phyloP scores from a whole-genome alignment of 441 rosid genomes.

The Hura crepitans region DNA sequence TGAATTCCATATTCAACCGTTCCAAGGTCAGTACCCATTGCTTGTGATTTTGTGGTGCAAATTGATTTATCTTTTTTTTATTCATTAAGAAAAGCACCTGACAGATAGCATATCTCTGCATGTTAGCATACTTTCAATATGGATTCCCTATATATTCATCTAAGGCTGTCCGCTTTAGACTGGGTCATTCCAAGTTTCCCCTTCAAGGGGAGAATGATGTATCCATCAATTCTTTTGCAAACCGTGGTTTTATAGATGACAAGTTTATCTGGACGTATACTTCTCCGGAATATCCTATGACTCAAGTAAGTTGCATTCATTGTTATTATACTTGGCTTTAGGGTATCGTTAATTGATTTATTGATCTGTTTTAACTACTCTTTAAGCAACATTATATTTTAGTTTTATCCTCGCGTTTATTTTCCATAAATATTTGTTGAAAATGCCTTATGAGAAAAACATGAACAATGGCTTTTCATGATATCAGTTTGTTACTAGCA shows the following conservation, averaged over 20 bases:
- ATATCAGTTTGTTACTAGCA: background rate
- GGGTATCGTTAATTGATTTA: background rate
- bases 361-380: background rate
- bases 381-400: background rate
- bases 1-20: slow-evolving; percentile 68
- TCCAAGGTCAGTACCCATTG: slow-evolving; percentile 46
- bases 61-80: background rate
- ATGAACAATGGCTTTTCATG: background rate
- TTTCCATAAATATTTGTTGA: background rate
- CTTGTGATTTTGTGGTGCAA: background rate
- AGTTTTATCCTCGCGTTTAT: background rate
- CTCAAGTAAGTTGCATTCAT: slow-evolving; percentile 45
- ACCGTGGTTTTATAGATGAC: slow-evolving; percentile 26
- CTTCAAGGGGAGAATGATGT: slow-evolving; percentile 18
- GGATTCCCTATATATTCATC: slow-evolving; percentile 74
- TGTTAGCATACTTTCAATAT: slow-evolving; percentile 64
- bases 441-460: background rate
- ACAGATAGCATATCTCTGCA: slow-evolving; percentile 14
- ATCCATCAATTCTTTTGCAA: slow-evolving; percentile 22
- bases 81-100: slow-evolving; percentile 8
- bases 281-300: slow-evolving; percentile 74
- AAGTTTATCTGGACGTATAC: slow-evolving; percentile 66
- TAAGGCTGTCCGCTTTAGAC: slow-evolving; percentile 53
- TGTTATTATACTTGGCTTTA: background rate
- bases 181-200: slow-evolving; percentile 39